phyloP scores from a whole-genome alignment of 106 monocot species.

The Alisma plantagoaquatica region DNA sequence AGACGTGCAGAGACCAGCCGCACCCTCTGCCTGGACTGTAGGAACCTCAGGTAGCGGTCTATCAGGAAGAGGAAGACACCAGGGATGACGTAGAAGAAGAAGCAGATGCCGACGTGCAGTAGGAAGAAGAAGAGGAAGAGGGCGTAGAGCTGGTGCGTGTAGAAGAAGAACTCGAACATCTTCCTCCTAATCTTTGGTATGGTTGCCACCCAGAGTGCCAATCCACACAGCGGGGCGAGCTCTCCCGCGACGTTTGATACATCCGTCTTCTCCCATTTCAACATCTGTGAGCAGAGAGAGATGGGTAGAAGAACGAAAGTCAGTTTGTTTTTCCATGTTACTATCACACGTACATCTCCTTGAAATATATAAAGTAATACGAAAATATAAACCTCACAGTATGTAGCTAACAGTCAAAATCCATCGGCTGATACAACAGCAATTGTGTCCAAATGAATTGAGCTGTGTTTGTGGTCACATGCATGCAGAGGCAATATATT shows the following conservation, averaged over 20 bases:
- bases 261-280: conserved; percentile 29
- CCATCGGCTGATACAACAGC: too few relatives aligned
- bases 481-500: too few relatives aligned
- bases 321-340: neutral
- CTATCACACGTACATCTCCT: too few relatives aligned
- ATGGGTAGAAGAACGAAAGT: neutral
- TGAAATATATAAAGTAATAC: too few relatives aligned
- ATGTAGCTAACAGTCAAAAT: too few relatives aligned
- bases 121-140: conserved; percentile 61
- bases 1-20: conserved; percentile 53
- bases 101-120: conserved; percentile 45
- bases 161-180: conserved; percentile 71
- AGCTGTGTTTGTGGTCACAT: too few relatives aligned
- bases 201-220: conserved; percentile 45
- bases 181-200: conserved; percentile 45
- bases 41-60: conserved; percentile 55
- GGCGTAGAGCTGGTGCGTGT: conserved; percentile 63
- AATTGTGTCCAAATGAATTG: too few relatives aligned
- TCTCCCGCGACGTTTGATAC: conserved; percentile 51
- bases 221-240: conserved; percentile 30
- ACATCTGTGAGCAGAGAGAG: conserved; percentile 23
- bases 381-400: too few relatives aligned
- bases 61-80: conserved; percentile 64
- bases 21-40: conserved; percentile 47
- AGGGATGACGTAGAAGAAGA: conserved; percentile 37